Conservation (phyloP, 2,329 filamentous ascomycete genomes). For the Nemania sp. region DNA sequence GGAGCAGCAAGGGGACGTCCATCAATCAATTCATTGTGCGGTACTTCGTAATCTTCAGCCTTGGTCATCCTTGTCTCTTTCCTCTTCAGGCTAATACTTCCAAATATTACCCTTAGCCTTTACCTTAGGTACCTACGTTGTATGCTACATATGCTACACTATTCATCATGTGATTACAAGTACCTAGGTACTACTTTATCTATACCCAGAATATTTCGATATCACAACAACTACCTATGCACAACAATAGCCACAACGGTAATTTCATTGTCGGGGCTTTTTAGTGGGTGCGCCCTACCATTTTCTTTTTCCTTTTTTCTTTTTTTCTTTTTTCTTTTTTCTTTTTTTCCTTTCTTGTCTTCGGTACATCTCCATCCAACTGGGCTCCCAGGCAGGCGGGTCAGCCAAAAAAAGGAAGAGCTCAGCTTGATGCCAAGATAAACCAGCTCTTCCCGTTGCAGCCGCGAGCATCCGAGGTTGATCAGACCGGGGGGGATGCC, state of each 20-base stretch:
- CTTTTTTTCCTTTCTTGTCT: background rate
- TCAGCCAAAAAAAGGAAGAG: conserved; percentile 5
- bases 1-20: conserved; percentile 1
- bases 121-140: background rate
- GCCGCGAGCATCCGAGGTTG: conserved; percentile 24
- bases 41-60: conserved; percentile 14
- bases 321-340: too few relatives aligned
- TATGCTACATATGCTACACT: conserved; percentile 6
- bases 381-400: conserved; percentile 18
- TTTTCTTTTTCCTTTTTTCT: too few relatives aligned
- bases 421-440: conserved; percentile 14
- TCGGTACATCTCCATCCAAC: conserved; percentile 6
- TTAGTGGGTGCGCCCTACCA: background rate
- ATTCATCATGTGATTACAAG: too few relatives aligned
- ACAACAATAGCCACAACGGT: background rate
- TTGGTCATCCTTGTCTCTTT: background rate
- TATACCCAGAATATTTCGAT: background rate
- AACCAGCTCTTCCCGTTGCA: conserved; percentile 23
- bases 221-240: background rate
- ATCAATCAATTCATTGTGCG: too few relatives aligned
- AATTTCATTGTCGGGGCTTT: too few relatives aligned
- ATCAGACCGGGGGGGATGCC: conserved; percentile 18
- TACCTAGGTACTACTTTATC: background rate
- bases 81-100: background rate
- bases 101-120: background rate